Percentiles rank a stretch among this genome's conserved stretches.
Evolutionary conservation across 352 stramenopile genomes (phyloP).

Genomic region (Phytopythium cucurbitacearum): DNA sequence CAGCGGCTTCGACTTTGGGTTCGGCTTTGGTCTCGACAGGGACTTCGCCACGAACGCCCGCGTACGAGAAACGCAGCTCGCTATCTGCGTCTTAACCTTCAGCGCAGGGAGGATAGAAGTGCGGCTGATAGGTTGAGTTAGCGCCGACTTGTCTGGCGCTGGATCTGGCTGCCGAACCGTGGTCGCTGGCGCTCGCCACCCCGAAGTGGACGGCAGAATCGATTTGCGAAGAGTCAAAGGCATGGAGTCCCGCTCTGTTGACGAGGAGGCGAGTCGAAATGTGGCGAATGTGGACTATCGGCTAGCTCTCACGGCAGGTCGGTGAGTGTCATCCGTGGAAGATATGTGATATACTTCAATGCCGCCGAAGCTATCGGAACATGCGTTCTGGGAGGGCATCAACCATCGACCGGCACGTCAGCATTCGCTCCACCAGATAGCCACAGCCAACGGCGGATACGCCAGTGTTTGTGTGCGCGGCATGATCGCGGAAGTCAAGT

Average conservation of each 20-base stretch:
- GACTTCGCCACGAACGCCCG: constrained; percentile 32
- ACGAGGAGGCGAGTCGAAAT: too few relatives aligned
- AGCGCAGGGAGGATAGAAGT: constrained; percentile 22
- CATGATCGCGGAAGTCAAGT: too few relatives aligned
- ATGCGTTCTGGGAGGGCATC: too few relatives aligned
- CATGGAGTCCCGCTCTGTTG: constrained; percentile 2
- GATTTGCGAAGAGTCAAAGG: constrained; percentile 11
- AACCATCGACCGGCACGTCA: too few relatives aligned
- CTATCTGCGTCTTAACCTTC: constrained; percentile 12
- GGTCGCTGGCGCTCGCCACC: not conserved
- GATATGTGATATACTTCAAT: too few relatives aligned
- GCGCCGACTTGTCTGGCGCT: constrained; percentile 12
- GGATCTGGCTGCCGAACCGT: not conserved
- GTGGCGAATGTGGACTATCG: too few relatives aligned
- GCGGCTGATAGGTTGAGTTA: not conserved
- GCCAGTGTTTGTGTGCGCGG: too few relatives aligned
- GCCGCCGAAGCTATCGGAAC: too few relatives aligned
- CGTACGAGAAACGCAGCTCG: constrained; percentile 24
- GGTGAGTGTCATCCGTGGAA: too few relatives aligned
- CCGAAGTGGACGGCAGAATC: not conserved
- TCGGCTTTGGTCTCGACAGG: constrained; percentile 20
- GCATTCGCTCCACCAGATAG: too few relatives aligned
- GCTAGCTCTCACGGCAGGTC: too few relatives aligned
- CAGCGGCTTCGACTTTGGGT: constrained; percentile 19
- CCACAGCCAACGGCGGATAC: too few relatives aligned